Conservation (phyloP, 169 alveolate genomes). For the Cryptosporidium sp. region DNA sequence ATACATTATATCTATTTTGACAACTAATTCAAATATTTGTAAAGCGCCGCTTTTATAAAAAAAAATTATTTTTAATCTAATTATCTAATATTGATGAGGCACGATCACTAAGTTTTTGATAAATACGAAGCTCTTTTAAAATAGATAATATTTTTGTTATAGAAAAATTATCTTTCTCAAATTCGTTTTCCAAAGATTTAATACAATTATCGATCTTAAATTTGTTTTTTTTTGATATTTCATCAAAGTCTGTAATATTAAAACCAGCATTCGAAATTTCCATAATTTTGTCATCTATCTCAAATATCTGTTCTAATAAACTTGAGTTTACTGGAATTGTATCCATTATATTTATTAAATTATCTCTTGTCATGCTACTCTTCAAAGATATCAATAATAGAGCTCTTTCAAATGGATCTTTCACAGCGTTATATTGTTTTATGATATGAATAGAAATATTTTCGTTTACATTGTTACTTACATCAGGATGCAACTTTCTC, state of each 20-base stretch:
- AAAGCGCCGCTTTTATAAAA: not conserved
- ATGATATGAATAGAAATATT: slow-evolving; percentile 15
- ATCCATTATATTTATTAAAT: slow-evolving; percentile 2
- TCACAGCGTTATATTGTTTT: slow-evolving; percentile 9
- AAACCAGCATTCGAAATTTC: not conserved
- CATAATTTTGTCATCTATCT: slow-evolving; percentile 12
- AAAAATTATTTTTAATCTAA: not conserved
- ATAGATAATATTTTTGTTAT: not conserved
- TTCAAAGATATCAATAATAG: slow-evolving; percentile 10
- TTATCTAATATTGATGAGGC: not conserved
- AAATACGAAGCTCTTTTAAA: slow-evolving; percentile 28
- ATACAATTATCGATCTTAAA: slow-evolving; percentile 15
- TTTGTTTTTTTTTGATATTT: slow-evolving; percentile 8
- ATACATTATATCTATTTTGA: slow-evolving; percentile 22
- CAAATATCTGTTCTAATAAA: slow-evolving; percentile 27
- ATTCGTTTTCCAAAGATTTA: slow-evolving; percentile 6
- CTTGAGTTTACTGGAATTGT: slow-evolving; percentile 5
- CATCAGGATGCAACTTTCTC: slow-evolving; percentile 50
- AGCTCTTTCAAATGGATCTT: slow-evolving; percentile 67
- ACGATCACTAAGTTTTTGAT: slow-evolving; percentile 32
- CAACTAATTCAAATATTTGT: not conserved
- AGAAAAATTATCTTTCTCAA: not conserved
- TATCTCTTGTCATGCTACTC: not conserved
- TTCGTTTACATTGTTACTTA: not conserved
- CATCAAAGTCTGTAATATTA: not conserved